Conservation (phyloP, 176 grass and related monocot species). For the Aegilops umbellulata region DNA sequence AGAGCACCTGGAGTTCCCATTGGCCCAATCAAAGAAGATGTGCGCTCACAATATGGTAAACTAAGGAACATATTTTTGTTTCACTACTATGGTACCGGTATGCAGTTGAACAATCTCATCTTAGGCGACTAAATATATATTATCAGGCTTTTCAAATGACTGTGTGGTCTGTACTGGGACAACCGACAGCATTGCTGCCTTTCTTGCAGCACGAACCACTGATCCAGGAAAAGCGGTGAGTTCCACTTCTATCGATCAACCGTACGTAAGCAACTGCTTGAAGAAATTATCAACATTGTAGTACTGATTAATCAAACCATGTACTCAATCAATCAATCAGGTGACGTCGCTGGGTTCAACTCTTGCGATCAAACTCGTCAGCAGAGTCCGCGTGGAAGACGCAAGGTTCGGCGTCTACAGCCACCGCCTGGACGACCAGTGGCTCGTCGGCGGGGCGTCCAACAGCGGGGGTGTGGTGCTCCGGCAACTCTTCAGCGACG, state of each 20-base stretch:
- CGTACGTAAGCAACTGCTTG: too few relatives aligned
- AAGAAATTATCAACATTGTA: too few relatives aligned
- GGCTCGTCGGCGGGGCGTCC: conserved; percentile 82
- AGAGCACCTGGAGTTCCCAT: conserved; percentile 56
- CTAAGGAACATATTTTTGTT: background rate
- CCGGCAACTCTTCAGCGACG: conserved; percentile 66
- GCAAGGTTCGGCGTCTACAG: conserved; percentile 81
- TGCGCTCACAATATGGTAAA: conserved; percentile 58
- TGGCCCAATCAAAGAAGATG: conserved; percentile 53
- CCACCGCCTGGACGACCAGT: conserved; percentile 67
- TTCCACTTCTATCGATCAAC: too few relatives aligned
- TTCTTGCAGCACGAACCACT: conserved; percentile 59
- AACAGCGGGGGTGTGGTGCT: conserved; percentile 68
- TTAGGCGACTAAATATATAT: background rate
- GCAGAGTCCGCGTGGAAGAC: conserved; percentile 55
- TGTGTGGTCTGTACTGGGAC: conserved; percentile 71
- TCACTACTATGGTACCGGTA: background rate
- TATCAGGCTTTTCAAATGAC: conserved; percentile 44
- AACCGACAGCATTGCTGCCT: conserved; percentile 81
- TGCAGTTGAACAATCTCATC: background rate
- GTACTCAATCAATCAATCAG: too few relatives aligned
- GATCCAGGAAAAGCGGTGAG: conserved; percentile 59
- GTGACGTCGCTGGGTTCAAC: conserved; percentile 81
- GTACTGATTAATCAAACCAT: too few relatives aligned
- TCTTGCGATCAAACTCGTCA: conserved; percentile 80